These are phyloP conservation scores for Candida ponderosae DNA, from an alignment of 805 yeast species.

Conservation along the genomic window DNA sequence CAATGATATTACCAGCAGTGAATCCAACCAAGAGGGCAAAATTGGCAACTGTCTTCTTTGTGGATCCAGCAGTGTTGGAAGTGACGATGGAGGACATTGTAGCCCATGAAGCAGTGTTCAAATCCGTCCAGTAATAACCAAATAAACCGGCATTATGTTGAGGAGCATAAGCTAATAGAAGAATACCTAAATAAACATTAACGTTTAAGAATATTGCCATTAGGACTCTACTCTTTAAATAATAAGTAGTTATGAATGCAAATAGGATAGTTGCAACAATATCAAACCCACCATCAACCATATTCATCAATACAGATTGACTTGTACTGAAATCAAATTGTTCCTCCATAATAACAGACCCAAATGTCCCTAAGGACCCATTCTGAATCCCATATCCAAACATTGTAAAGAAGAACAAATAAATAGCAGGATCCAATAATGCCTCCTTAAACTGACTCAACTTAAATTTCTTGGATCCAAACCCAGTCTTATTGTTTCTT, in stretches of 20 bases:
- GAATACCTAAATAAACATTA: not conserved
- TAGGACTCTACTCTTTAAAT: not conserved
- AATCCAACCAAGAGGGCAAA: conserved; percentile 38
- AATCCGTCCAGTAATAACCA: conserved; percentile 6
- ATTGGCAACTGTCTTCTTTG: conserved; percentile 42
- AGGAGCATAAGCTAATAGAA: not conserved
- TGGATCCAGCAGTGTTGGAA: conserved; percentile 36
- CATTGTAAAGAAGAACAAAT: conserved; percentile 26
- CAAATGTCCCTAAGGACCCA: conserved; percentile 40
- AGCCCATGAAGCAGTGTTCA: conserved; percentile 1
- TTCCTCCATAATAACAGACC: conserved; percentile 20
- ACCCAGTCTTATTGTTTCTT: conserved; percentile 37
- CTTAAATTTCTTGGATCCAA: conserved; percentile 37
- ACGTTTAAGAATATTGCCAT: not conserved
- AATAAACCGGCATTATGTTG: conserved; percentile 3
- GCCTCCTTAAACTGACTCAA: conserved; percentile 36
- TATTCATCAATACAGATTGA: conserved; percentile 24
- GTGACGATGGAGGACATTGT: conserved; percentile 1
- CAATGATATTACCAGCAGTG: conserved; percentile 46
- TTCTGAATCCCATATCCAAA: conserved; percentile 27
- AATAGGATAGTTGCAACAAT: conserved; percentile 21
- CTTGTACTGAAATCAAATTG: conserved; percentile 17
- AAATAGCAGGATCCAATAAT: conserved; percentile 30
- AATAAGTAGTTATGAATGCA: conserved; percentile 15
- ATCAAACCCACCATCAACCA: conserved; percentile 25